Conservation (phyloP, 441 rosid genomes). For the Euphorbia celastroides region DNA sequence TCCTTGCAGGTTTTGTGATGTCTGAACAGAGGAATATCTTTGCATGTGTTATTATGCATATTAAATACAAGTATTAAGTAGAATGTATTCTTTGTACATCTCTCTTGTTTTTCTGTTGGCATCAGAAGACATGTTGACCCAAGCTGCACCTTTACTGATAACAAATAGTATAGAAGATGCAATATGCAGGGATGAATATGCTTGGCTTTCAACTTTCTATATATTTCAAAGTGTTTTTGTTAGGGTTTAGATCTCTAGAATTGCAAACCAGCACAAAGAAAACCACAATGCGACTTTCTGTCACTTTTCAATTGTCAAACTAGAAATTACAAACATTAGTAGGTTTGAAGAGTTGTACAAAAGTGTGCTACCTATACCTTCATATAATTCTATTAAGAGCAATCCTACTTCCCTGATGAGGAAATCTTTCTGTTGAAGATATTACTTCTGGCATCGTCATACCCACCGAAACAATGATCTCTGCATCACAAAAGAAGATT, state of each 20-base stretch:
- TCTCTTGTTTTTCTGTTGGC: background rate
- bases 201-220: slow-evolving; percentile 3
- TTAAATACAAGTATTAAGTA: background rate
- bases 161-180: background rate
- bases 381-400: slow-evolving; percentile 53
- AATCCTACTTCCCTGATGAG: slow-evolving; percentile 45
- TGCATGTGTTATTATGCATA: too few relatives aligned
- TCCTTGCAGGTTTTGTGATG: too few relatives aligned
- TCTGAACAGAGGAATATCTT: slow-evolving; percentile 40
- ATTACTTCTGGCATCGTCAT: slow-evolving; percentile 95
- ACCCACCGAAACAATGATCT: slow-evolving; percentile 91
- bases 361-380: slow-evolving; percentile 17
- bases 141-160: background rate
- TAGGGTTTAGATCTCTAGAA: background rate
- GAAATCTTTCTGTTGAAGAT: slow-evolving; percentile 47
- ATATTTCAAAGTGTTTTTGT: background rate
- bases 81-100: too few relatives aligned
- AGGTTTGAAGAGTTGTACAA: background rate
- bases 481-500: slow-evolving; percentile 38
- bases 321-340: background rate
- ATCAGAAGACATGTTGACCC: too few relatives aligned
- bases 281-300: background rate
- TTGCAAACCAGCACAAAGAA: background rate
- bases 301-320: background rate
- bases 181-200: background rate